Evolutionary conservation across 2,329 filamentous ascomycete genomes (phyloP).

Genomic region (Penicillium sp.): DNA sequence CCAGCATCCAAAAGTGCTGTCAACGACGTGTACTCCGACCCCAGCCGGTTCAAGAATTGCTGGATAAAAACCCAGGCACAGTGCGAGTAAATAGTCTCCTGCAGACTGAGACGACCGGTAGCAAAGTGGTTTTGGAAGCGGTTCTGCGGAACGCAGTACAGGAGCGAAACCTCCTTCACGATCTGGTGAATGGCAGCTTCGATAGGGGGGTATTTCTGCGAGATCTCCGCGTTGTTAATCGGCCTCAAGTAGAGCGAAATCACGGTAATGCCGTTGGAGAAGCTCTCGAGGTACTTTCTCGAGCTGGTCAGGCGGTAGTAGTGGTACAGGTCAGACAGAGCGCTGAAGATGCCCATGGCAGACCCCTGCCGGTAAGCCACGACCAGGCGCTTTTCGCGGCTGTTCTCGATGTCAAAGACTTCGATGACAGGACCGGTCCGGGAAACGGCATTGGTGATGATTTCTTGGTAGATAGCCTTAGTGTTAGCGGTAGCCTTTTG

Average conservation of each 20-base stretch:
- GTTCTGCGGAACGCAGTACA: constrained; percentile 98
- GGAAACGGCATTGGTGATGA: constrained; percentile 78
- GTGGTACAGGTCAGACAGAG: constrained; percentile 92
- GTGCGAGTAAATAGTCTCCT: constrained; percentile 96
- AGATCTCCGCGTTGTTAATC: constrained; percentile 55
- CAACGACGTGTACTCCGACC: constrained; percentile 84
- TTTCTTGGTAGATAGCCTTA: constrained; percentile 90
- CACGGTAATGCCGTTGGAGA: constrained; percentile 95
- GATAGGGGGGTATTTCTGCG: constrained; percentile 66
- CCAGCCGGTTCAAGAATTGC: constrained; percentile 94
- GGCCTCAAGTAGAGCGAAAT: constrained; percentile 93
- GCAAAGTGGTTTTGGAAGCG: constrained; percentile 90
- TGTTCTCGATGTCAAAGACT: constrained; percentile 91
- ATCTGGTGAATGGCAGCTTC: constrained; percentile 97
- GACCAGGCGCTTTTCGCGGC: constrained; percentile 87
- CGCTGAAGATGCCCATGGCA: constrained; percentile 89
- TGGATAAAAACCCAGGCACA: constrained; percentile 97
- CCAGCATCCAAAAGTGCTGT: constrained; percentile 72
- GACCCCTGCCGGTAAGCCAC: constrained; percentile 92
- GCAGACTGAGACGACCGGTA: constrained; percentile 78
- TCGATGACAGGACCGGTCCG: constrained; percentile 94
- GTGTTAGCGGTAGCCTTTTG: constrained; percentile 96
- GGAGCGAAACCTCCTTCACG: constrained; percentile 93
- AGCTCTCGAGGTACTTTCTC: constrained; percentile 97
- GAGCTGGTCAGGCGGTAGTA: constrained; percentile 97